Conservation (phyloP, 495 filamentous ascomycete species). For the Penicillium ucsense region DNA sequence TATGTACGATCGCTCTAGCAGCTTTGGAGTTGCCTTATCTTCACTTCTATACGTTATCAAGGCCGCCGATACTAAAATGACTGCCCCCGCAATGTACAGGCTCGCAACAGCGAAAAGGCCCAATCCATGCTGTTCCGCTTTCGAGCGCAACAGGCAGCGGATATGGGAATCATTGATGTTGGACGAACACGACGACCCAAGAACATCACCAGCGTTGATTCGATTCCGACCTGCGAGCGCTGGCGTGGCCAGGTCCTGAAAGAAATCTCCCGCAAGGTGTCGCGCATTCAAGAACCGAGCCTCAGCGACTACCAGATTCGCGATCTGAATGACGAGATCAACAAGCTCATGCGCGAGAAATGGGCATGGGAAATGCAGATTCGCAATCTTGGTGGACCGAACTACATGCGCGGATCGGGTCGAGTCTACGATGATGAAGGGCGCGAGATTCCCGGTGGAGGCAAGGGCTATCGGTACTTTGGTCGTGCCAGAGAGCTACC, state of each 20-base stretch:
- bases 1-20: constrained; percentile 6
- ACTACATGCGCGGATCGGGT: constrained; percentile 88
- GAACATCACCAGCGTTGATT: constrained; percentile 71
- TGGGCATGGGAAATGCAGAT: constrained; percentile 98
- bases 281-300: constrained; percentile 82
- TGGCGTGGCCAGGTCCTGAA: constrained; percentile 98
- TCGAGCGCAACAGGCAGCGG: constrained; percentile 92
- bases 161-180: constrained; percentile 89
- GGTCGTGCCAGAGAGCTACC: constrained; percentile 84
- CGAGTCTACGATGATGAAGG: constrained; percentile 88
- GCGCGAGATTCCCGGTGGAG: constrained; percentile 78
- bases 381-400: constrained; percentile 84
- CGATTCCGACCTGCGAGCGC: constrained; percentile 85
- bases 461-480: constrained; percentile 88
- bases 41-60: not conserved
- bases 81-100: constrained; percentile 32
- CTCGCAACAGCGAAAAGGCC: constrained; percentile 90
- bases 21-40: not conserved
- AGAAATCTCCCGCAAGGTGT: constrained; percentile 92
- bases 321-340: constrained; percentile 98
- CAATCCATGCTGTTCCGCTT: constrained; percentile 99
- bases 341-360: constrained; percentile 97
- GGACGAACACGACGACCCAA: constrained; percentile 86
- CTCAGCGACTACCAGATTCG: constrained; percentile 94
- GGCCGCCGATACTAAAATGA: constrained; percentile 13